Conservation (phyloP, 805 yeast genomes). For the Lipomyces yamadae region DNA sequence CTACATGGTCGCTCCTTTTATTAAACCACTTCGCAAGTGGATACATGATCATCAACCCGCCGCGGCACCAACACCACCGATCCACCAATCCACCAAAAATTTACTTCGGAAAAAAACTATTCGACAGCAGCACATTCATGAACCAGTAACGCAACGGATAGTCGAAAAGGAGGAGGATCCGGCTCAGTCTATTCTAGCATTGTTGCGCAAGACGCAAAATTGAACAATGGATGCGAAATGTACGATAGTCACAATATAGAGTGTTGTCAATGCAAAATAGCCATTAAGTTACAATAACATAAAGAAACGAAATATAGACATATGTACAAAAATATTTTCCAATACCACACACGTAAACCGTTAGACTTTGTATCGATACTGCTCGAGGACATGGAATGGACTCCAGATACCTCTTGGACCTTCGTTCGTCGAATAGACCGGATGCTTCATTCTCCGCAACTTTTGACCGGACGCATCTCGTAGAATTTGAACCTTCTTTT, state of each 20-base stretch:
- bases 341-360: background rate
- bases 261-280: background rate
- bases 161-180: conserved; percentile 11
- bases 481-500: conserved; percentile 65
- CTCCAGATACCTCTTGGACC: conserved; percentile 98
- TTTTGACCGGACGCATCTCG: conserved; percentile 71
- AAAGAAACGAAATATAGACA: background rate
- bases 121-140: background rate
- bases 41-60: conserved; percentile 38
- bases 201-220: conserved; percentile 16
- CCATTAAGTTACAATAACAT: background rate
- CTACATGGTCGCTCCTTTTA: conserved; percentile 49
- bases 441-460: conserved; percentile 57
- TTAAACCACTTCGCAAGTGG: conserved; percentile 45
- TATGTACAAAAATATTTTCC: conserved; percentile 6
- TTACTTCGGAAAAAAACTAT: background rate
- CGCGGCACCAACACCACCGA: background rate
- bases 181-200: conserved; percentile 27
- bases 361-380: conserved; percentile 30
- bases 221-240: background rate
- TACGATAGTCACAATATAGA: background rate
- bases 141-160: background rate
- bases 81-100: background rate
- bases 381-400: conserved; percentile 56
- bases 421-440: conserved; percentile 77